These are phyloP conservation scores for Backusella liffmaniae DNA, from an alignment of 192 early-diverging fungal genomes.

Conservation along the genomic window DNA sequence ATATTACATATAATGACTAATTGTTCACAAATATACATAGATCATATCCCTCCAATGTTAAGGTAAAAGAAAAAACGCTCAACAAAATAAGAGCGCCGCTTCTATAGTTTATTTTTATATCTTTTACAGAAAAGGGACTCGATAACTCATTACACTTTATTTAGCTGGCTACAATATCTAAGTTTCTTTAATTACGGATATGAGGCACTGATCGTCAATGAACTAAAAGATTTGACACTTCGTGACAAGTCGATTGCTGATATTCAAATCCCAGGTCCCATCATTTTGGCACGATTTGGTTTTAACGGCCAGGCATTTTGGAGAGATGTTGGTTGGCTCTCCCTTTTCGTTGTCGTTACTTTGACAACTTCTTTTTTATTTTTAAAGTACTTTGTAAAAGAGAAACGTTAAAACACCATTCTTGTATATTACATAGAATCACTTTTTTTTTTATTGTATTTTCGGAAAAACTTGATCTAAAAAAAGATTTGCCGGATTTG, in stretches of 20 bases:
- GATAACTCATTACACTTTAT: background rate
- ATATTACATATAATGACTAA: background rate
- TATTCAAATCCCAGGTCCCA: slow-evolving; percentile 37
- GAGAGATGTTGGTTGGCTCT: slow-evolving; percentile 22
- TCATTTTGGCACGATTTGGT: slow-evolving; percentile 35
- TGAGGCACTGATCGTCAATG: slow-evolving; percentile 74
- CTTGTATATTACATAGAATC: background rate
- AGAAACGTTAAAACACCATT: slow-evolving; percentile 15
- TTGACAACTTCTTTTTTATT: slow-evolving; percentile 25
- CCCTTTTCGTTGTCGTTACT: slow-evolving; percentile 13
- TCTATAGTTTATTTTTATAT: background rate
- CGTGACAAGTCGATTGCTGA: slow-evolving; percentile 36
- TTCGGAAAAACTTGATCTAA: background rate
- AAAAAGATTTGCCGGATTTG: background rate
- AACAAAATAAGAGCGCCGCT: background rate
- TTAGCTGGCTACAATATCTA: slow-evolving; percentile 67
- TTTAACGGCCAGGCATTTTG: slow-evolving; percentile 40
- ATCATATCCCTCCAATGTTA: slow-evolving; percentile 34
- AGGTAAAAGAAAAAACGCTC: slow-evolving; percentile 14
- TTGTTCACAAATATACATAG: slow-evolving; percentile 1
- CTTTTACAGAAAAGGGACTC: background rate
- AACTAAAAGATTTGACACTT: slow-evolving; percentile 38
- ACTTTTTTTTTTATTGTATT: background rate
- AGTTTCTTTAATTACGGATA: slow-evolving; percentile 73
- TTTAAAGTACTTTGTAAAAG: slow-evolving; percentile 34